A percentile compares a stretch with the other conserved stretches of the same genome.
phyloP scores from a whole-genome alignment of 2,329 filamentous ascomycete genomes.

The Emergomyces orientalis region DNA sequence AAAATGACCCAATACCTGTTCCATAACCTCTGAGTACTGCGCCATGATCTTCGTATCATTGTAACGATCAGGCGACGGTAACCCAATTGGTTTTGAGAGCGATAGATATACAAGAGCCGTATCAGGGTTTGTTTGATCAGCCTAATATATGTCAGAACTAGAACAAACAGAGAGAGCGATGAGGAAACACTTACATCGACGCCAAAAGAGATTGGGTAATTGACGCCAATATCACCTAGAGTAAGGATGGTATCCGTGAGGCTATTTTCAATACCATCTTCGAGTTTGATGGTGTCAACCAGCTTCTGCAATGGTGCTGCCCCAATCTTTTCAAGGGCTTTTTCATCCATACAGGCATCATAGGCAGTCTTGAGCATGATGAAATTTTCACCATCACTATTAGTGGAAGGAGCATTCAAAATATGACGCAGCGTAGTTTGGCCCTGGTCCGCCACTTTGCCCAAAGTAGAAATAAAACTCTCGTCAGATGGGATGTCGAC shows the following conservation, averaged over 20 bases:
- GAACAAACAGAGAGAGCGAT: background rate
- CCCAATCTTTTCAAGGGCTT: constrained; percentile 47
- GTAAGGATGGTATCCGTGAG: constrained; percentile 31
- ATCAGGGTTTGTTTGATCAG: constrained; percentile 49
- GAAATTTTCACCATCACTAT: constrained; percentile 44
- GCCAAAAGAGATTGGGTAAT: constrained; percentile 25
- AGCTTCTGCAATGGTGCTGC: constrained; percentile 48
- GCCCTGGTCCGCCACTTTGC: constrained; percentile 52
- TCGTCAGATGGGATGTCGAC: constrained; percentile 59
- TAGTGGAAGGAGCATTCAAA: background rate
- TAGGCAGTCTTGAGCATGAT: constrained; percentile 56
- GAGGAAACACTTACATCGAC: background rate
- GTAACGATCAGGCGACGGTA: constrained; percentile 55
- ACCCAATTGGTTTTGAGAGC: constrained; percentile 43
- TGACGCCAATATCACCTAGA: constrained; percentile 30
- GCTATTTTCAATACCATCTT: constrained; percentile 18
- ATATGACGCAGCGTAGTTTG: constrained; percentile 14
- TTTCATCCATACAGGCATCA: constrained; percentile 56
- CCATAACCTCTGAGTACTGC: constrained; percentile 42
- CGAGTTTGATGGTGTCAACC: constrained; percentile 43
- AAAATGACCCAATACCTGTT: constrained; percentile 35
- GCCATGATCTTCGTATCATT: constrained; percentile 45
- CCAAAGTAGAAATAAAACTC: constrained; percentile 50
- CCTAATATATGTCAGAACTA: constrained; percentile 19
- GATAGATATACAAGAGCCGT: constrained; percentile 41